Evolutionary conservation across 2,329 filamentous ascomycete genomes (phyloP).

Genomic region (Septoria petroselini): DNA sequence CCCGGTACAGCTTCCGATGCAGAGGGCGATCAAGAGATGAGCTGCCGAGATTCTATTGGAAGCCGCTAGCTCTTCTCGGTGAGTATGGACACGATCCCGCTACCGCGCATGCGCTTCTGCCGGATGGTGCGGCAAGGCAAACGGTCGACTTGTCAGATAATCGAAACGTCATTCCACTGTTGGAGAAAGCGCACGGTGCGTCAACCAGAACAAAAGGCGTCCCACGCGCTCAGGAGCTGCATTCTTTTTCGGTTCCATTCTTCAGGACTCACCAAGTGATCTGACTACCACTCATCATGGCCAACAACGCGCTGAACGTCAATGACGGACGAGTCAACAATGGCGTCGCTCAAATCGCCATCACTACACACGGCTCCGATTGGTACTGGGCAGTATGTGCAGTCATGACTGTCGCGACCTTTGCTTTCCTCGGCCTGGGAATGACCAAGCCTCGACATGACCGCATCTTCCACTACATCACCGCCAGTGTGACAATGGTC

Average conservation of each 20-base stretch:
- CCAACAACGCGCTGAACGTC: constrained; percentile 48
- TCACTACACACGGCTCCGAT: constrained; percentile 59
- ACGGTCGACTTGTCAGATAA: neutral
- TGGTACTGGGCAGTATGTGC: constrained; percentile 63
- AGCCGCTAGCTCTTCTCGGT: neutral
- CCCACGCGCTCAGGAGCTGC: neutral
- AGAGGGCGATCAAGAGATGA: constrained; percentile 1
- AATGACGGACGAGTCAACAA: constrained; percentile 48
- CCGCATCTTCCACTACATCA: constrained; percentile 64
- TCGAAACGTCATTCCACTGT: neutral
- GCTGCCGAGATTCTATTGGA: neutral
- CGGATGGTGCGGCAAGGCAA: constrained; percentile 1
- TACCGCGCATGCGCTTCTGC: neutral
- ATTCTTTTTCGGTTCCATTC: neutral
- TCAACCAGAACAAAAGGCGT: neutral
- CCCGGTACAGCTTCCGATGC: constrained; percentile 5
- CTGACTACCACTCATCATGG: too few species aligned
- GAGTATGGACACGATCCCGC: neutral
- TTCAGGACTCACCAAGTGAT: too few species aligned
- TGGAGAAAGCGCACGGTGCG: neutral
- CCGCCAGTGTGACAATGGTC: constrained; percentile 56
- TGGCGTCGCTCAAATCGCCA: constrained; percentile 51
- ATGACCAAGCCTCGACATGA: constrained; percentile 54
- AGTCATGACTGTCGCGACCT: constrained; percentile 55
- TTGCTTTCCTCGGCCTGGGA: constrained; percentile 54